Percentiles rank a stretch among this genome's conserved stretches.
Evolutionary conservation across 169 alveolate genomes (phyloP).

Genomic region (Cyclospora cayetanensis): DNA sequence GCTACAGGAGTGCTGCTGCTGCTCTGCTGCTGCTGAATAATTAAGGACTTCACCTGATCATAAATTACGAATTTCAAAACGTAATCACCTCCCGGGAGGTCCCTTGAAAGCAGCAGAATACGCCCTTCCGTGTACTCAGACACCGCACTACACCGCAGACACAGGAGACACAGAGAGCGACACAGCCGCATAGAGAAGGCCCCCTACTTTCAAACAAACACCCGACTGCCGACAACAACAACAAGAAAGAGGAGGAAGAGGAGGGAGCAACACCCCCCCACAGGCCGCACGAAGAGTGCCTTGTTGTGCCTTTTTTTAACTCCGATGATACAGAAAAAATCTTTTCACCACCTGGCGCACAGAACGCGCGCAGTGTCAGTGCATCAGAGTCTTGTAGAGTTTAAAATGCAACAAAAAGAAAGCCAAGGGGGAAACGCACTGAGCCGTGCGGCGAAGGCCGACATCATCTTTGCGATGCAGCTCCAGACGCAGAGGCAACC

Average conservation of each 20-base stretch:
- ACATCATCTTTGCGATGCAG: conserved; percentile 38
- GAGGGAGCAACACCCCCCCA: background rate
- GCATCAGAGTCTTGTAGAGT: no score
- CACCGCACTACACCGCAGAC: conserved; percentile 23
- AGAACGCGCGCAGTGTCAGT: no score
- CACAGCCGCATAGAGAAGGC: background rate
- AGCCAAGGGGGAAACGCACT: background rate
- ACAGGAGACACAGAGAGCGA: background rate
- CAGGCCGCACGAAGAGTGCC: no score
- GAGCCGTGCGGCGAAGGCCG: conserved; percentile 23
- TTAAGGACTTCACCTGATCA: conserved; percentile 9
- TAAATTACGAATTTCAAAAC: conserved; percentile 28
- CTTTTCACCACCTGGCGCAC: no score
- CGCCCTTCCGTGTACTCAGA: conserved; percentile 35
- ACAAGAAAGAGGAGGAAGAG: background rate
- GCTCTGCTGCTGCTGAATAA: no score
- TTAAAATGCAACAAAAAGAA: no score
- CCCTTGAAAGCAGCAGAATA: conserved; percentile 56
- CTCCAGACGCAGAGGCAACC: conserved; percentile 68
- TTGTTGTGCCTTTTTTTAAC: no score
- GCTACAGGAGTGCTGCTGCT: no score
- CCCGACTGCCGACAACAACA: background rate
- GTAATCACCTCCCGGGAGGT: conserved; percentile 56
- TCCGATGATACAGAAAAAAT: no score
- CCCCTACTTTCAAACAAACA: no score